Evolutionary conservation across 108 stramenopile genomes (phyloP).

Genomic region (Asterionellopsis glacialis): DNA sequence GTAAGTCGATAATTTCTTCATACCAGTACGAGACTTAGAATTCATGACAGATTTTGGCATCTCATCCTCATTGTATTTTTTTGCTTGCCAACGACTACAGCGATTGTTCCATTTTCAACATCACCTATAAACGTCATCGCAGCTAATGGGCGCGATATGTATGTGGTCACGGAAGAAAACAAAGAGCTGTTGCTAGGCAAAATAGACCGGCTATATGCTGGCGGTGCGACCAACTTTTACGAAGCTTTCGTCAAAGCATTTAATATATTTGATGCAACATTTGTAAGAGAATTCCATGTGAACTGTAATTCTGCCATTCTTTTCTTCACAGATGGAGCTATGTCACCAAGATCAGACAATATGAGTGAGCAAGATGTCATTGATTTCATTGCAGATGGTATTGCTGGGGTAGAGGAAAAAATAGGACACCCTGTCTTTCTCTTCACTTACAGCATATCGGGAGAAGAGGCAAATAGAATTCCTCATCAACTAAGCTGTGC

Average conservation of each 20-base stretch:
- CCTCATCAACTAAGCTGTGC: slow-evolving; percentile 41
- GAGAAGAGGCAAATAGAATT: slow-evolving; percentile 14
- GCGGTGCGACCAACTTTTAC: slow-evolving; percentile 12
- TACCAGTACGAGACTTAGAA: no score
- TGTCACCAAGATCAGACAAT: slow-evolving; percentile 8
- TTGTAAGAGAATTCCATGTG: not conserved
- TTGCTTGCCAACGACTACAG: no score
- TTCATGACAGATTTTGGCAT: no score
- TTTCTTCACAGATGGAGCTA: slow-evolving; percentile 38
- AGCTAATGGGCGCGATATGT: slow-evolving; percentile 29
- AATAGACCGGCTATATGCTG: slow-evolving; percentile 1
- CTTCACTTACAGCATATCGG: slow-evolving; percentile 41
- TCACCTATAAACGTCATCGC: slow-evolving; percentile 8
- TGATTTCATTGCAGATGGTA: slow-evolving; percentile 8
- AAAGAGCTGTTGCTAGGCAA: not conserved
- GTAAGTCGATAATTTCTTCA: slow-evolving; percentile 26
- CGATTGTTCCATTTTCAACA: not conserved
- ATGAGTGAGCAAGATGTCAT: slow-evolving; percentile 4
- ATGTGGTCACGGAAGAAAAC: slow-evolving; percentile 12
- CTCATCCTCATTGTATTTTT: no score
- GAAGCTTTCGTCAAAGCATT: slow-evolving; percentile 11
- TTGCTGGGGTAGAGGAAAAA: not conserved
- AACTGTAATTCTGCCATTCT: slow-evolving; percentile 18
- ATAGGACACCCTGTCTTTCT: slow-evolving; percentile 13
- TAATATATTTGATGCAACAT: slow-evolving; percentile 10